Conservation (phyloP, 1,284 basidiomycete species). For the Ceratobasidium papillatum region DNA sequence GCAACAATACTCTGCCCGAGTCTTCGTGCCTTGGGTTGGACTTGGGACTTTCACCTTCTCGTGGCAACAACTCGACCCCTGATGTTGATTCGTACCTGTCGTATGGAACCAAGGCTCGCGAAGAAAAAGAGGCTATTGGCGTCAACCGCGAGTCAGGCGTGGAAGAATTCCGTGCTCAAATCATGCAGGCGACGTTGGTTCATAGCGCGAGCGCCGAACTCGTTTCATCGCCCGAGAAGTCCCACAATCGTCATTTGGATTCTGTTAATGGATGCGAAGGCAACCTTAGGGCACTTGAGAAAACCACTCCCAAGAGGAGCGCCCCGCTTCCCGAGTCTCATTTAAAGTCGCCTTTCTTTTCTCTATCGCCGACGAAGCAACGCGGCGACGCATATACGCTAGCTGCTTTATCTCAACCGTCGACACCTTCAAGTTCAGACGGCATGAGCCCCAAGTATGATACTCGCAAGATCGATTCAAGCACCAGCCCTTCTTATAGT, state of each 20-base stretch:
- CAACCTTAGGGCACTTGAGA: not conserved
- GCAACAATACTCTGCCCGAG: not conserved
- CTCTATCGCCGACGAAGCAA: not conserved
- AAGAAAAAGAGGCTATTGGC: not conserved
- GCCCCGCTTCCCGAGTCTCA: slow-evolving; percentile 9
- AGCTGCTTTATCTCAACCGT: not conserved
- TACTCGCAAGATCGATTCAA: not conserved
- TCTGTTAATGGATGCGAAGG: not conserved
- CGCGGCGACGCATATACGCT: not conserved
- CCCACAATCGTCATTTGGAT: not conserved
- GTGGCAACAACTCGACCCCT: not conserved
- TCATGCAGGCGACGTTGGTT: slow-evolving; percentile 16
- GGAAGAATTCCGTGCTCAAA: not conserved
- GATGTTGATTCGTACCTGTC: not conserved
- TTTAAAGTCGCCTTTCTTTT: not conserved
- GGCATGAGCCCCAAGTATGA: not conserved
- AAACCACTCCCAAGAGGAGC: not conserved
- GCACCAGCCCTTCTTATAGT: not conserved
- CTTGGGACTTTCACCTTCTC: not conserved
- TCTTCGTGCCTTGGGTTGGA: slow-evolving; percentile 27
- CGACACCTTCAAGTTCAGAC: not conserved
- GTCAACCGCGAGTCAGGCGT: not conserved
- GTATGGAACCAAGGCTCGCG: not conserved
- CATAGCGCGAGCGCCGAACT: slow-evolving; percentile 25
- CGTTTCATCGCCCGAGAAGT: slow-evolving; percentile 12